Evolutionary conservation across 2,329 filamentous ascomycete species (phyloP).

Genomic region (Aspergillus carbonarius): DNA sequence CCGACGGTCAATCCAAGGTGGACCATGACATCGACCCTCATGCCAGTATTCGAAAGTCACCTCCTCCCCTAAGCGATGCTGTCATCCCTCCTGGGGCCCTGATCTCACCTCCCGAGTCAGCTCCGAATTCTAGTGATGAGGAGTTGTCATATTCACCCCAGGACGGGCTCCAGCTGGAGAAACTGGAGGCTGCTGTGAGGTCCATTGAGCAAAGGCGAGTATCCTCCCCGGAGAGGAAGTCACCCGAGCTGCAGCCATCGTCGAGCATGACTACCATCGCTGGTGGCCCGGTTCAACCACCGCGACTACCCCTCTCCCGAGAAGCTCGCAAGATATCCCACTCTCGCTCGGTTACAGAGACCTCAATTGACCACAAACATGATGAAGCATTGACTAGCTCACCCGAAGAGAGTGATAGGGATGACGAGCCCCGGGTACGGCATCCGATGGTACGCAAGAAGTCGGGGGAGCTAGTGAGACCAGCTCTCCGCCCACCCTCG

Average conservation of each 20-base stretch:
- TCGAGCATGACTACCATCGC: slow-evolving; percentile 32
- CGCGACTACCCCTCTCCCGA: slow-evolving; percentile 48
- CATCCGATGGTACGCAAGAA: slow-evolving; percentile 97
- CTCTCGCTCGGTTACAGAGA: slow-evolving; percentile 60
- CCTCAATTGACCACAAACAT: slow-evolving; percentile 49
- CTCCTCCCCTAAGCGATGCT: slow-evolving; percentile 73
- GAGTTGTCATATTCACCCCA: slow-evolving; percentile 48
- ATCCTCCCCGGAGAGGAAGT: slow-evolving; percentile 30
- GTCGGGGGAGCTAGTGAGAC: slow-evolving; percentile 92
- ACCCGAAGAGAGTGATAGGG: slow-evolving; percentile 52
- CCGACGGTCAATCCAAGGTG: slow-evolving; percentile 24
- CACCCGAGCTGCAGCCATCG: slow-evolving; percentile 20
- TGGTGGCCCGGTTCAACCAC: slow-evolving; percentile 17
- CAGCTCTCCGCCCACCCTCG: slow-evolving; percentile 77
- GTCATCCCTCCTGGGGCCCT: slow-evolving; percentile 80
- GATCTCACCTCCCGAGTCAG: slow-evolving; percentile 87
- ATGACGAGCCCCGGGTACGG: slow-evolving; percentile 66
- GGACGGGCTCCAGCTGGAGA: slow-evolving; percentile 53
- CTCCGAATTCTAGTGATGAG: slow-evolving; percentile 78
- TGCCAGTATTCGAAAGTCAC: slow-evolving; percentile 74
- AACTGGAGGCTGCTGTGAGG: slow-evolving; percentile 79
- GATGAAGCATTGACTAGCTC: slow-evolving; percentile 43
- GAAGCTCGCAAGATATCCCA: slow-evolving; percentile 62
- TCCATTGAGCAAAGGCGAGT: slow-evolving; percentile 59
- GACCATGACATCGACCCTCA: slow-evolving; percentile 40